Evolutionary conservation across 164 flowering plant species (phyloP).

Genomic region (Berberis vulgaris): DNA sequence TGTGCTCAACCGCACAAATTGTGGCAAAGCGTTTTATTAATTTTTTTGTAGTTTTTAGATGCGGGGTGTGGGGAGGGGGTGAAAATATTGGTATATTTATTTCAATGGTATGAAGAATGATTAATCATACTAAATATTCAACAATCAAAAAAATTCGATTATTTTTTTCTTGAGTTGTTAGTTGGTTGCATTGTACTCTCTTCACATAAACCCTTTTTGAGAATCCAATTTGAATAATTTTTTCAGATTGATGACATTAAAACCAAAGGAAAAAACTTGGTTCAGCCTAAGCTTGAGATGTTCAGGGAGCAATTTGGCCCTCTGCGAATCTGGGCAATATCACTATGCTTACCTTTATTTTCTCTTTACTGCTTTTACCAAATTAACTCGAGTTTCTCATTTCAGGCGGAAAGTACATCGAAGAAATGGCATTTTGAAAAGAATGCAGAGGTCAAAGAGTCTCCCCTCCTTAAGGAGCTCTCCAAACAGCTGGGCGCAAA

Average conservation of each 20-base stretch:
- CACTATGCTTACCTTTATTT: background rate
- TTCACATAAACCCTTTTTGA: background rate
- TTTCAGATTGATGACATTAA: constrained; percentile 53
- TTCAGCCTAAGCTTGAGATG: constrained; percentile 49
- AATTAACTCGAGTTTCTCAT: constrained; percentile 8
- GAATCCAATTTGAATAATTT: background rate
- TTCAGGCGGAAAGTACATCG: constrained; percentile 54
- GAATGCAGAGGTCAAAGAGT: constrained; percentile 43
- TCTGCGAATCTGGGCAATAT: constrained; percentile 55
- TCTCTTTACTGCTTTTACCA: background rate
- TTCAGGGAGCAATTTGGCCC: constrained; percentile 51
- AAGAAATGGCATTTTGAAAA: constrained; percentile 55
- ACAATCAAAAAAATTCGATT: too few species aligned
- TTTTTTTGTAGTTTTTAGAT: too few species aligned
- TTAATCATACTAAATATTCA: too few species aligned
- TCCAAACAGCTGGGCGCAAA: constrained; percentile 50
- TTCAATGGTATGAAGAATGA: background rate
- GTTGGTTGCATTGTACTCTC: background rate
- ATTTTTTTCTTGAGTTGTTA: too few species aligned
- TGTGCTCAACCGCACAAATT: background rate
- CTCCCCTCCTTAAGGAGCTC: constrained; percentile 56
- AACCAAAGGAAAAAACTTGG: constrained; percentile 47
- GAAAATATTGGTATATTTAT: too few species aligned
- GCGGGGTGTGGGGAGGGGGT: too few species aligned
- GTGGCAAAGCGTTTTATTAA: background rate